Evolutionary conservation across 257 asterid species (phyloP).

Genomic region (Plectranthus barbatus): DNA sequence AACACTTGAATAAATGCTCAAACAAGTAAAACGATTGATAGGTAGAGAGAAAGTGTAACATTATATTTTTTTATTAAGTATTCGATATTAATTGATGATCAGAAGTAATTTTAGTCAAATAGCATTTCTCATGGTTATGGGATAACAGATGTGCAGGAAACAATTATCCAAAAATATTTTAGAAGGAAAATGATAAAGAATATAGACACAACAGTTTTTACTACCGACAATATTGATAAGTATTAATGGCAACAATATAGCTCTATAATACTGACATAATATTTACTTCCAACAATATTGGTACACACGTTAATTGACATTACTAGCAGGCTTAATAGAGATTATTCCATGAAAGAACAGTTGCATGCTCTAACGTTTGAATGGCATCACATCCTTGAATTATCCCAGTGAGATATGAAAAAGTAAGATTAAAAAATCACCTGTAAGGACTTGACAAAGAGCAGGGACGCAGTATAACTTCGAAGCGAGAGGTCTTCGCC

Average conservation of each 20-base stretch:
- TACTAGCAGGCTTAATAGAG: background rate
- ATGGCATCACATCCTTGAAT: background rate
- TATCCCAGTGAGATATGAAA: background rate
- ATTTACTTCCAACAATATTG: too few relatives aligned
- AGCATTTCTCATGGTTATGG: background rate
- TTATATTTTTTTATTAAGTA: background rate
- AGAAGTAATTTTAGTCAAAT: background rate
- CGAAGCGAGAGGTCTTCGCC: conserved; percentile 64
- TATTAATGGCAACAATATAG: too few relatives aligned
- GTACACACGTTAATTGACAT: background rate
- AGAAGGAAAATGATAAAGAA: background rate
- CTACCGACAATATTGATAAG: background rate
- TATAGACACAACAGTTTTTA: background rate
- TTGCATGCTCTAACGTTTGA: background rate
- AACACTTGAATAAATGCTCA: background rate
- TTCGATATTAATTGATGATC: background rate
- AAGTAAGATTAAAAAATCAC: conserved; percentile 30
- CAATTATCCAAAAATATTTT: too few relatives aligned
- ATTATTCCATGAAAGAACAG: background rate
- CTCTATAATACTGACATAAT: too few relatives aligned
- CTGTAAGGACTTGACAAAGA: conserved; percentile 93
- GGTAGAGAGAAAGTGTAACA: background rate
- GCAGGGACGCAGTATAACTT: conserved; percentile 77
- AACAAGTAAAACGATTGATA: background rate
- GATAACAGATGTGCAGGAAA: background rate